phyloP scores from a whole-genome alignment of 495 filamentous ascomycete species.

The Aspergillus funiculosus region DNA sequence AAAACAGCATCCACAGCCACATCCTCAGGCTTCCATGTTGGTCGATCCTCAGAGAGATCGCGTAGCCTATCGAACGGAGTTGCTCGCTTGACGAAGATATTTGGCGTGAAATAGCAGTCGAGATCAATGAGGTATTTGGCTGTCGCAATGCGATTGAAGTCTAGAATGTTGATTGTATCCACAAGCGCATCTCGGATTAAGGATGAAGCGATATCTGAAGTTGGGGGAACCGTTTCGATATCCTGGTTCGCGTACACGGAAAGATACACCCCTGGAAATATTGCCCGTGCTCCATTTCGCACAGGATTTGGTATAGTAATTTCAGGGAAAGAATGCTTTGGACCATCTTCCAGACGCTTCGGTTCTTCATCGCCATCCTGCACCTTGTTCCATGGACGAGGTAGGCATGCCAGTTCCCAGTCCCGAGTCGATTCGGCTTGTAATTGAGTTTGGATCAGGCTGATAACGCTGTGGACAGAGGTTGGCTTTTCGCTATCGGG shows the following conservation, averaged over 20 bases:
- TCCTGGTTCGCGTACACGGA: slow-evolving; percentile 89
- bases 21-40: slow-evolving; percentile 97
- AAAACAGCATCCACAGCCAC: slow-evolving; percentile 96
- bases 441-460: slow-evolving; percentile 78
- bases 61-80: slow-evolving; percentile 85
- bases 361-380: slow-evolving; percentile 33
- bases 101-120: slow-evolving; percentile 84
- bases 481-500: slow-evolving; percentile 46
- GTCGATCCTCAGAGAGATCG: slow-evolving; percentile 57
- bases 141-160: slow-evolving; percentile 83
- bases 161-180: slow-evolving; percentile 89
- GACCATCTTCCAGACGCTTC: slow-evolving; percentile 43
- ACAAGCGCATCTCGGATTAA: slow-evolving; percentile 79
- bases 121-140: slow-evolving; percentile 89
- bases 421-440: slow-evolving; percentile 60
- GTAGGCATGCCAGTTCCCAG: slow-evolving; percentile 76
- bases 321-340: slow-evolving; percentile 69
- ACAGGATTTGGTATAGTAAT: slow-evolving; percentile 71
- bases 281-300: slow-evolving; percentile 60
- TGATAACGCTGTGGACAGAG: slow-evolving; percentile 64
- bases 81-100: slow-evolving; percentile 86
- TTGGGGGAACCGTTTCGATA: slow-evolving; percentile 81
- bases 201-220: slow-evolving; percentile 66
- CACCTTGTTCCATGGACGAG: slow-evolving; percentile 69
- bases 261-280: slow-evolving; percentile 90